Percentiles rank a stretch among this genome's conserved stretches.
Conservation (phyloP, 2,329 filamentous ascomycete species). For the Exophiala aquamarina region DNA sequence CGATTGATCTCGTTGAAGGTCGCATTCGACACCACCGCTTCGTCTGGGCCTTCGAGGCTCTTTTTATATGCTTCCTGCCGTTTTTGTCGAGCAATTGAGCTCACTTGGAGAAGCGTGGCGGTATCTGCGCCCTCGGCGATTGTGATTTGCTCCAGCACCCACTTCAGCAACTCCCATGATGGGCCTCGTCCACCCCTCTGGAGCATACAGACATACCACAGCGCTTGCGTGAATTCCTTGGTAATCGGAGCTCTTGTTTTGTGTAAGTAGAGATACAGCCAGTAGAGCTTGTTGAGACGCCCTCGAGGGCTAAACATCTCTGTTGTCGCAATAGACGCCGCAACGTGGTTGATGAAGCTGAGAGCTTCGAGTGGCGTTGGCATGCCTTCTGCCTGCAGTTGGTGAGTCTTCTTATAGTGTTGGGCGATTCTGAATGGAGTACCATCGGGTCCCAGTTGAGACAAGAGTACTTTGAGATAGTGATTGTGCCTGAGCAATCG, state of each 20-base stretch:
- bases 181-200: slow-evolving; percentile 41
- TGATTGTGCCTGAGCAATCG: slow-evolving; percentile 7
- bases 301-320: slow-evolving; percentile 32
- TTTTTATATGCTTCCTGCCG: background rate
- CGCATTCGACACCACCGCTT: no score
- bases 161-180: slow-evolving; percentile 38
- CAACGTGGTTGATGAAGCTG: slow-evolving; percentile 18
- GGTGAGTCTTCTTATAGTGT: slow-evolving; percentile 1
- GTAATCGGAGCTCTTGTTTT: slow-evolving; percentile 43
- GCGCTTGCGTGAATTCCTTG: slow-evolving; percentile 45
- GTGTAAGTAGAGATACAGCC: slow-evolving; percentile 47
- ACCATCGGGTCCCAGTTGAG: background rate
- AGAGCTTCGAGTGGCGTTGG: slow-evolving; percentile 8
- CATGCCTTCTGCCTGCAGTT: background rate
- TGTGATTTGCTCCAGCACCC: slow-evolving; percentile 35
- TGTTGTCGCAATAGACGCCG: slow-evolving; percentile 20
- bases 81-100: background rate
- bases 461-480: background rate
- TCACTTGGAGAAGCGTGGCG: background rate
- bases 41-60: no score
- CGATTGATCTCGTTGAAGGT: background rate
- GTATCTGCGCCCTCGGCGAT: background rate
- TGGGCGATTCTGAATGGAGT: background rate
- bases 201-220: slow-evolving; percentile 52
- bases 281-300: slow-evolving; percentile 47